These are phyloP conservation scores for Talinum fruticosum DNA, from an alignment of 148 eudicot species.

Conservation along the genomic window DNA sequence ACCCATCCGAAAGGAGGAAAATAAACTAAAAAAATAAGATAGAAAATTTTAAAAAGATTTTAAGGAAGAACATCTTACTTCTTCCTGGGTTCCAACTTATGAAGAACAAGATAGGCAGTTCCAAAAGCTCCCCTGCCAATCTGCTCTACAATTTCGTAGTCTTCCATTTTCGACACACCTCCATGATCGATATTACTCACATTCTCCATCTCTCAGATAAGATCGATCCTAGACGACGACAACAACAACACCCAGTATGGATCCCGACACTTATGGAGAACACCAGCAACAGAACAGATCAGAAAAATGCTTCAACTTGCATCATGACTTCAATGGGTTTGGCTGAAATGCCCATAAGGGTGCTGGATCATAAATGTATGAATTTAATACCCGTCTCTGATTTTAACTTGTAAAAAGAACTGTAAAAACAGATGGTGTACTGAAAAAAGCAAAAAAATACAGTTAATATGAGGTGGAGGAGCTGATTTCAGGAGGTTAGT, in stretches of 20 bases:
- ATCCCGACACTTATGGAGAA: not conserved
- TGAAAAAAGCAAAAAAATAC: conserved; percentile 16
- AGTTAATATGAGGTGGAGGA: conserved; percentile 28
- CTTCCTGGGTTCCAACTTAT: conserved; percentile 48
- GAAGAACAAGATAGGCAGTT: conserved; percentile 72
- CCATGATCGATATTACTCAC: conserved; percentile 27
- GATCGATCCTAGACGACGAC: not conserved
- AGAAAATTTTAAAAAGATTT: not conserved
- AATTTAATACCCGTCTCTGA: conserved; percentile 2
- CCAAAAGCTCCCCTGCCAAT: conserved; percentile 89
- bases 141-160: conserved; percentile 73
- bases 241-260: not conserved
- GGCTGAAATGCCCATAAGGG: not conserved
- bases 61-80: conserved; percentile 39
- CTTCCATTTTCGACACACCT: conserved; percentile 63
- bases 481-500: conserved; percentile 26
- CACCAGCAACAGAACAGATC: conserved; percentile 3
- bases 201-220: conserved; percentile 35
- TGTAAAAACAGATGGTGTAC: not conserved
- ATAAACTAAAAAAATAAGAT: not conserved
- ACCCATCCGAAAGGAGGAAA: not conserved
- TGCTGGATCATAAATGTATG: conserved; percentile 7
- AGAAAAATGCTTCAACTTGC: not conserved
- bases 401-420: not conserved
- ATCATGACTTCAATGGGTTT: conserved; percentile 1